Evolutionary conservation across 352 stramenopile species (phyloP).

Genomic region (Globisporangium irregulare): DNA sequence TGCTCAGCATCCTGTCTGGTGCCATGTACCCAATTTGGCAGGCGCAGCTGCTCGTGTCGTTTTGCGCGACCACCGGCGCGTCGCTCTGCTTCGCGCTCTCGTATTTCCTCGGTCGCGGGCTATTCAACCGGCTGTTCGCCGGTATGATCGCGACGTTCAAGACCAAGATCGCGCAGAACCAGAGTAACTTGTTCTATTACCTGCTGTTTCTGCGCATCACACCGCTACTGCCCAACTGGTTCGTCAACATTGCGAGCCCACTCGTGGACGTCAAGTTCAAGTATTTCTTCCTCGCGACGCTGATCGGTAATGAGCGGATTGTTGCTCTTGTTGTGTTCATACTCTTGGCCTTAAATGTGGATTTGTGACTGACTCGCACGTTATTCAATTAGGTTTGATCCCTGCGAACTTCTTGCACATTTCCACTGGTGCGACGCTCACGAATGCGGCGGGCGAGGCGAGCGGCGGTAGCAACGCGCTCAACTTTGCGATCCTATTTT

Average conservation of each 20-base stretch:
- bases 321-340: neutral
- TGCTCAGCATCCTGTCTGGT: conserved; percentile 85
- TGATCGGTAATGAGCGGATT: conserved; percentile 42
- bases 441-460: conserved; percentile 47
- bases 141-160: conserved; percentile 81
- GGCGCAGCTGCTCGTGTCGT: conserved; percentile 77
- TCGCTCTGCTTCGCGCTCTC: conserved; percentile 85
- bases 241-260: conserved; percentile 87
- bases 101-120: conserved; percentile 72
- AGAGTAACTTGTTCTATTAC: conserved; percentile 86
- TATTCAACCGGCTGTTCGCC: conserved; percentile 68
- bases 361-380: neutral
- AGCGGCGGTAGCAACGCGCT: conserved; percentile 61
- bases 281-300: conserved; percentile 81
- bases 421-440: conserved; percentile 77
- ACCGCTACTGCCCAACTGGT: conserved; percentile 87
- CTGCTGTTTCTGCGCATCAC: conserved; percentile 88
- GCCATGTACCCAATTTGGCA: conserved; percentile 84
- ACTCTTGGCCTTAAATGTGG: neutral
- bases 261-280: conserved; percentile 82
- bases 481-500: conserved; percentile 83
- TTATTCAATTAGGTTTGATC: conserved; percentile 37
- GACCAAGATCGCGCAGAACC: conserved; percentile 82
- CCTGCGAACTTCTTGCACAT: conserved; percentile 86
- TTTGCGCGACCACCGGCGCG: conserved; percentile 77